Base-by-base conservation (phyloP, 192 early-diverging fungal species). In the Coemansia sp. region DNA sequence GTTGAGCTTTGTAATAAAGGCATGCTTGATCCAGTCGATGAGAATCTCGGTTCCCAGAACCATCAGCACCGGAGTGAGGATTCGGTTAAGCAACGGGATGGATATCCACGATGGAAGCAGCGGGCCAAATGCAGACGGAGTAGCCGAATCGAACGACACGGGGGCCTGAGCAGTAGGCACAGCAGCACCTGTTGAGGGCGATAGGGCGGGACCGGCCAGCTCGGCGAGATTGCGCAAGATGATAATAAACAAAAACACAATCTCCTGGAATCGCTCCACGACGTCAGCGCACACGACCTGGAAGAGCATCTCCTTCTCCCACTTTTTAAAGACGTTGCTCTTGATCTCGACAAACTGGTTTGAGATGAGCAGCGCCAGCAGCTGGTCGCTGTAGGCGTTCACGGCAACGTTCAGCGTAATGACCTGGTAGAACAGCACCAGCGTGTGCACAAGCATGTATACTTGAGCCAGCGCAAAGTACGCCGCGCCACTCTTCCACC, bases 301-400 rank as follows among this genome's bases (percentile, higher is more conserved):
- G 76, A 98, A 99, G 67, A 99, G 81, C 76, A 97, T 97, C 68
- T 97, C 98, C 70, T 90, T 89, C 79, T 99, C 98, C 88, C 95
- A 98, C 58, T 89, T 90, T 69, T 99, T 99, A 67, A 98, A 99
- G 7, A 99, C 98, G 47, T 90, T 92, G 66, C 94, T 90, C 71
- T 99, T 99, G 78, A 99, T 96, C 73, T 99, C 98, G 9, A 95
- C 94, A 88, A 99, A 99, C 84, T 98, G 98, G 71, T 98, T 98
- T 39, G 91, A 93, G 43, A 99, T 89, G 24, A 99, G 87, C 39
- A 99, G 73, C n/a, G 95, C 93, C 36, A 99, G 78, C 27, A 99
- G 80, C 8, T 94, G 94, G 78, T 97, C 97, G 66, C 94, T 94
- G 71, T 97, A 97, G 15, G 92, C 95, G 79, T 99, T 99, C 69